These are phyloP conservation scores for Cornus suecica DNA, from an alignment of 148 eudicot genomes.

Conservation along the genomic window DNA sequence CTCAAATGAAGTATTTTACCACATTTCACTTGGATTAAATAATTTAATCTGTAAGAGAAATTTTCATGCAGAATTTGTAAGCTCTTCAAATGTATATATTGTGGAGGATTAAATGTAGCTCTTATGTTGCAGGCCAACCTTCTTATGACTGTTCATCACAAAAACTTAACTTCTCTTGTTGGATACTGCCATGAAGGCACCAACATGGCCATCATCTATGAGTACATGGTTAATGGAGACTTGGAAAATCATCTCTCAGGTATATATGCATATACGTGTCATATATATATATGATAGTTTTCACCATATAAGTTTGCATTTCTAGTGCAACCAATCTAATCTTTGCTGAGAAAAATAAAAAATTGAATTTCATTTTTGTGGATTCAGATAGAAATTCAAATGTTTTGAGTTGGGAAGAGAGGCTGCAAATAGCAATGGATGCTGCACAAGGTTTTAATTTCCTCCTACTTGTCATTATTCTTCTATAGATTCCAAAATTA, in stretches of 20 bases:
- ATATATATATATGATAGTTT: too few relatives aligned
- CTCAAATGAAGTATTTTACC: too few relatives aligned
- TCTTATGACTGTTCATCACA: conserved; percentile 20
- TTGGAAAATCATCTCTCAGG: conserved; percentile 19
- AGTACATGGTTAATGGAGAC: conserved; percentile 29
- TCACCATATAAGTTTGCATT: too few relatives aligned
- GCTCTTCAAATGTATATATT: too few relatives aligned
- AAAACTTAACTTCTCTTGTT: conserved; percentile 22
- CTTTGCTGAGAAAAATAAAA: too few relatives aligned
- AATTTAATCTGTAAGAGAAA: too few relatives aligned
- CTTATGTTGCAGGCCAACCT: conserved; percentile 16
- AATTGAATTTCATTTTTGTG: too few relatives aligned
- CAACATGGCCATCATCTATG: conserved; percentile 22
- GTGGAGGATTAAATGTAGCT: neutral
- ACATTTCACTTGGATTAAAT: too few relatives aligned
- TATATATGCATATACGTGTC: neutral
- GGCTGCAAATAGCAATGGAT: neutral
- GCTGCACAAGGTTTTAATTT: conserved; percentile 14
- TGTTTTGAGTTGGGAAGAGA: conserved; percentile 19
- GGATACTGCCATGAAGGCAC: conserved; percentile 24
- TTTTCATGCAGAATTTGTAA: too few relatives aligned
- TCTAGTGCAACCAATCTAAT: too few relatives aligned
- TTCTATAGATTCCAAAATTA: neutral
- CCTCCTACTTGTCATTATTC: neutral
- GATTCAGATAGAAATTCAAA: neutral